Evolutionary conservation across 352 stramenopile species (phyloP).

Genomic region (Phytophthora litchii): DNA sequence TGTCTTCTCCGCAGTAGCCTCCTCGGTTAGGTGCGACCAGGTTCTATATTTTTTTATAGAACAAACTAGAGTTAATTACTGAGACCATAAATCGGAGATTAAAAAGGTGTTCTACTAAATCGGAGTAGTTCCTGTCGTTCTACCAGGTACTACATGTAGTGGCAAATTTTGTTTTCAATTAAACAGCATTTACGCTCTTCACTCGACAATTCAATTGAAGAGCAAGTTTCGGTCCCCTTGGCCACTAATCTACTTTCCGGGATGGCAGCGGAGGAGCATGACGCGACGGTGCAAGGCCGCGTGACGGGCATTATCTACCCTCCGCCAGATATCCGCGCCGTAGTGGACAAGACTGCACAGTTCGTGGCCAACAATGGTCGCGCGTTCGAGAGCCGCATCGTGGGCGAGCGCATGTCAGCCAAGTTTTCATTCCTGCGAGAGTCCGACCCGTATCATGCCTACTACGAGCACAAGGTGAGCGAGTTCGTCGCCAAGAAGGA

Average conservation of each 20-base stretch:
- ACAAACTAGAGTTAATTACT: no score
- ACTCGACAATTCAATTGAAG: neutral
- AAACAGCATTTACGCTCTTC: neutral
- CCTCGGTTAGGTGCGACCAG: no score
- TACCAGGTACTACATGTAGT: no score
- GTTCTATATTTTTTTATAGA: no score
- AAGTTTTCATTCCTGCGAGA: conserved; percentile 98
- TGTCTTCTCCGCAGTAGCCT: conserved; percentile 28
- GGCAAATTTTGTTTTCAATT: neutral
- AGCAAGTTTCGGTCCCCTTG: neutral
- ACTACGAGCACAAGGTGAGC: conserved; percentile 98
- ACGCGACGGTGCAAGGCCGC: conserved; percentile 64
- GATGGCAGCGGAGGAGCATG: conserved; percentile 34
- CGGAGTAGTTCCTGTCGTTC: no score
- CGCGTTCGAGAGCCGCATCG: conserved; percentile 98
- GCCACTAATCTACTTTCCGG: conserved; percentile 2
- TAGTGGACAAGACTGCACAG: conserved; percentile 98
- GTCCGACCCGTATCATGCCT: conserved; percentile 96
- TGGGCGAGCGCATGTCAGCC: conserved; percentile 93
- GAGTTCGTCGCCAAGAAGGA: conserved; percentile 73
- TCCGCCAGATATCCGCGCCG: conserved; percentile 96
- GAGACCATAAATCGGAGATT: no score
- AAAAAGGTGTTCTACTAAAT: no score
- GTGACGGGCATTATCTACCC: conserved; percentile 96
- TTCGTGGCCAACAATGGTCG: conserved; percentile 98